These are phyloP conservation scores for Acarospora socialis DNA, from an alignment of 2,329 filamentous ascomycete genomes.

Conservation along the genomic window DNA sequence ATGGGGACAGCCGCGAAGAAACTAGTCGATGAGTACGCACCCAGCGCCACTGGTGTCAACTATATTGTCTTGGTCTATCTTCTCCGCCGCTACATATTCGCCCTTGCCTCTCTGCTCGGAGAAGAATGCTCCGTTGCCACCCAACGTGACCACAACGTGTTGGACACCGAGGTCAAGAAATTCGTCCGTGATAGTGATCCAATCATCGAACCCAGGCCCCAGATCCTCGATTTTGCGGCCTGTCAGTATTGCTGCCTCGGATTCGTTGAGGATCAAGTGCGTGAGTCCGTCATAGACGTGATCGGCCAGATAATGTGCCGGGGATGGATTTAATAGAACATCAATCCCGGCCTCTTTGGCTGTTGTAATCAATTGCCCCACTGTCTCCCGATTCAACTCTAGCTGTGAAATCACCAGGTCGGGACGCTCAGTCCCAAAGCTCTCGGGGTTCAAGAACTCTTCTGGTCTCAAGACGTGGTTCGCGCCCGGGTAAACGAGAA, in stretches of 20 bases:
- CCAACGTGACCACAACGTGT: constrained; percentile 11
- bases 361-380: constrained; percentile 9
- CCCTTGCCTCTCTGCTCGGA: constrained; percentile 1
- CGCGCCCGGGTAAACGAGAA: constrained; percentile 34
- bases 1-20: too few relatives aligned
- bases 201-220: constrained; percentile 6
- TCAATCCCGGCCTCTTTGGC: constrained; percentile 9
- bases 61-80: constrained; percentile 7
- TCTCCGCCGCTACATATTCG: constrained; percentile 1
- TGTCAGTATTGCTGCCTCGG: constrained; percentile 10
- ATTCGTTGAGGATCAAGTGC: constrained; percentile 12
- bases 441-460: constrained; percentile 6
- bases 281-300: constrained; percentile 7
- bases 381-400: constrained; percentile 4
- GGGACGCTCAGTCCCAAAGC: constrained; percentile 4
- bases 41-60: constrained; percentile 12
- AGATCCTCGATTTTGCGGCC: constrained; percentile 5
- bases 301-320: constrained; percentile 3
- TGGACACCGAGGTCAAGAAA: constrained; percentile 6
- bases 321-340: constrained; percentile 11
- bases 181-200: too few relatives aligned
- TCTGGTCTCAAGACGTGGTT: constrained; percentile 24
- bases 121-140: constrained; percentile 7
- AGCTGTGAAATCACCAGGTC: constrained; percentile 11
- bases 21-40: constrained; percentile 5